Evolutionary conservation across 768 basidiomycete genomes (phyloP).

Genomic region (Suillus subluteus): DNA sequence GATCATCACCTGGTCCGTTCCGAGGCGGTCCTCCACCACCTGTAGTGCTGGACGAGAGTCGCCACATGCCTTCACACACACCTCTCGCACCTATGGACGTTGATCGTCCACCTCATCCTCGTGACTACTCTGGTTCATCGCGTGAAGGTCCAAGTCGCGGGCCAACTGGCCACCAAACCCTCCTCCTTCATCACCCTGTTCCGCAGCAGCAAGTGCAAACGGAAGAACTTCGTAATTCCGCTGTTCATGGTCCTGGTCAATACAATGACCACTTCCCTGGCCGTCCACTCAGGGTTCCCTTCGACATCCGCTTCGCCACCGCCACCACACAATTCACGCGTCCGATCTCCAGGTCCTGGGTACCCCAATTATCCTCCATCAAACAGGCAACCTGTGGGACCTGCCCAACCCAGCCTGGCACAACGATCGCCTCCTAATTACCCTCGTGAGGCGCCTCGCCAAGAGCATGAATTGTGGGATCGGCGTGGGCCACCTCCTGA

Average conservation of each 20-base stretch:
- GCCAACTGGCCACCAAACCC: conserved; percentile 55
- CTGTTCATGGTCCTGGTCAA: conserved; percentile 41
- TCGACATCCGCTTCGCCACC: conserved; percentile 67
- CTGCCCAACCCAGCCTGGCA: conserved; percentile 48
- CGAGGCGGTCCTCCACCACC: conserved; percentile 84
- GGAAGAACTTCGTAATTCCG: conserved; percentile 52
- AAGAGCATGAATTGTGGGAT: conserved; percentile 67
- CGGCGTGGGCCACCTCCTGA: conserved; percentile 50
- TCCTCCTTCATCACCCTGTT: conserved; percentile 70
- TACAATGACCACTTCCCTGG: conserved; percentile 59
- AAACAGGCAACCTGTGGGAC: conserved; percentile 52
- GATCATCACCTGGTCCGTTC: conserved; percentile 75
- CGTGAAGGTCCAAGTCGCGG: conserved; percentile 52
- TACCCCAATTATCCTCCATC: conserved; percentile 53
- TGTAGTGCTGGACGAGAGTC: conserved; percentile 73
- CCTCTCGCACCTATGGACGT: conserved; percentile 81
- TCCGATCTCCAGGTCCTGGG: conserved; percentile 52
- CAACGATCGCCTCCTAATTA: conserved; percentile 69
- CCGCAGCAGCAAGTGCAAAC: conserved; percentile 59
- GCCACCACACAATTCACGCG: conserved; percentile 46
- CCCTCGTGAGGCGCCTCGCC: conserved; percentile 51
- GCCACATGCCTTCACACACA: conserved; percentile 68
- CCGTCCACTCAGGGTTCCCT: conserved; percentile 52
- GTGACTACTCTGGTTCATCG: conserved; percentile 57
- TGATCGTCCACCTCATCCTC: conserved; percentile 57